These are phyloP conservation scores for Zasmidium cellare DNA, from an alignment of 2,329 filamentous ascomycete genomes.

Conservation along the genomic window DNA sequence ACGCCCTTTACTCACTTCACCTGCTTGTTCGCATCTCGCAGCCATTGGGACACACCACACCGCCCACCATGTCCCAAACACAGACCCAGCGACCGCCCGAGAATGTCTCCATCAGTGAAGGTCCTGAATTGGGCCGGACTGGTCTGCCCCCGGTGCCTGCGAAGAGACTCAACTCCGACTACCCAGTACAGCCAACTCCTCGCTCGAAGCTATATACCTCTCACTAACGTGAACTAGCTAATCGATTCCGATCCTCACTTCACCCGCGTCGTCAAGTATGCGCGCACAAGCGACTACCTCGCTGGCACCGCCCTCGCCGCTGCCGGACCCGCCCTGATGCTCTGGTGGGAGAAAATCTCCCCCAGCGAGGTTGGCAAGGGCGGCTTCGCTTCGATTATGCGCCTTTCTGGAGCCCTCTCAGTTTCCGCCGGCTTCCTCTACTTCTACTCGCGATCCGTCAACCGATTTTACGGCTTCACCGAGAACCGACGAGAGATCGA, in stretches of 20 bases:
- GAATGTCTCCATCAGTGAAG: slow-evolving; percentile 25
- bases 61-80: slow-evolving; percentile 23
- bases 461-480: slow-evolving; percentile 90
- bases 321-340: slow-evolving; percentile 72
- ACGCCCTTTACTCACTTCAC: slow-evolving; percentile 3
- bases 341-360: slow-evolving; percentile 77
- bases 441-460: slow-evolving; percentile 78
- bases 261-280: slow-evolving; percentile 84
- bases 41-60: slow-evolving; percentile 11
- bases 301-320: slow-evolving; percentile 67
- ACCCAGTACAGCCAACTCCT: slow-evolving; percentile 65
- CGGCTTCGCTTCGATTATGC: slow-evolving; percentile 80
- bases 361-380: slow-evolving; percentile 82
- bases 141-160: slow-evolving; percentile 53
- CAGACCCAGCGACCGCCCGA: slow-evolving; percentile 16
- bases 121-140: slow-evolving; percentile 33
- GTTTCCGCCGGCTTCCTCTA: slow-evolving; percentile 76
- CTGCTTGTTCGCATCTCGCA: not conserved
- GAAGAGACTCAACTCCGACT: slow-evolving; percentile 79
- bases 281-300: slow-evolving; percentile 79
- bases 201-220: not conserved
- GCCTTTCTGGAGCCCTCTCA: slow-evolving; percentile 72
- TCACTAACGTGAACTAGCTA: slow-evolving; percentile 61
- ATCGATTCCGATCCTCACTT: slow-evolving; percentile 99
- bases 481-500: slow-evolving; percentile 92